These are phyloP conservation scores for Ophiostoma australiae DNA, from an alignment of 2,329 filamentous ascomycete genomes.

Conservation along the genomic window DNA sequence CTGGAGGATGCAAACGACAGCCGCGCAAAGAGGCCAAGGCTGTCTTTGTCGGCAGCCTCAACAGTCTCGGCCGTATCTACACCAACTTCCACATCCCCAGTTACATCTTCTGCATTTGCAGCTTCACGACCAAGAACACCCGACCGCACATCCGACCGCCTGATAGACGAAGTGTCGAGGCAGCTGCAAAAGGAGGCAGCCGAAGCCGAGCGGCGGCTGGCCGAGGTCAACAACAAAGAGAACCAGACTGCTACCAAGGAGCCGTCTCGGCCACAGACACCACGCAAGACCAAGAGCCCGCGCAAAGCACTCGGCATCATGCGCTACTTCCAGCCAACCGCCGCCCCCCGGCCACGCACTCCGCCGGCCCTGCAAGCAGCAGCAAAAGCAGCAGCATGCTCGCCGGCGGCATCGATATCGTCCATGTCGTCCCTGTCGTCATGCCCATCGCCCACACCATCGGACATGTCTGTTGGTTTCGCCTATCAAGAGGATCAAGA, in stretches of 20 bases:
- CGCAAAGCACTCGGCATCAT: constrained; percentile 23
- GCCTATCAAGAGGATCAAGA: not conserved
- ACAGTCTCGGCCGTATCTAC: too few relatives aligned
- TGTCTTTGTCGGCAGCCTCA: not conserved
- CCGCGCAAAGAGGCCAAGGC: constrained; percentile 10
- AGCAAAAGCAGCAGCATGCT: not conserved
- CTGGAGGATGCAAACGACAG: not conserved
- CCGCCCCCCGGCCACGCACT: constrained; percentile 10
- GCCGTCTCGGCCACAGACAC: not conserved
- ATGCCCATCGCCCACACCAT: not conserved
- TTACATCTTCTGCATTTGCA: not conserved
- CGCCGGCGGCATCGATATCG: constrained; percentile 8
- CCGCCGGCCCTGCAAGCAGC: constrained; percentile 1
- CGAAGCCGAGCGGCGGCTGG: constrained; percentile 9
- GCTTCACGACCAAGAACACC: not conserved
- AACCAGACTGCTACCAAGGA: not conserved
- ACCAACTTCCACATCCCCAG: not conserved
- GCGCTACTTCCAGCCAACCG: constrained; percentile 27
- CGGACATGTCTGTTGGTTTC: not conserved
- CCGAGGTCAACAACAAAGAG: not conserved
- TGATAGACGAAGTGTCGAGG: constrained; percentile 18
- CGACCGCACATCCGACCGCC: not conserved
- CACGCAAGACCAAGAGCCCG: constrained; percentile 15
- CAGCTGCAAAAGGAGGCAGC: constrained; percentile 20
- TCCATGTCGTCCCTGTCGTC: constrained; percentile 19